These are phyloP conservation scores for Candida sanyaensis DNA, from an alignment of 1,139 yeast species.

Conservation along the genomic window DNA sequence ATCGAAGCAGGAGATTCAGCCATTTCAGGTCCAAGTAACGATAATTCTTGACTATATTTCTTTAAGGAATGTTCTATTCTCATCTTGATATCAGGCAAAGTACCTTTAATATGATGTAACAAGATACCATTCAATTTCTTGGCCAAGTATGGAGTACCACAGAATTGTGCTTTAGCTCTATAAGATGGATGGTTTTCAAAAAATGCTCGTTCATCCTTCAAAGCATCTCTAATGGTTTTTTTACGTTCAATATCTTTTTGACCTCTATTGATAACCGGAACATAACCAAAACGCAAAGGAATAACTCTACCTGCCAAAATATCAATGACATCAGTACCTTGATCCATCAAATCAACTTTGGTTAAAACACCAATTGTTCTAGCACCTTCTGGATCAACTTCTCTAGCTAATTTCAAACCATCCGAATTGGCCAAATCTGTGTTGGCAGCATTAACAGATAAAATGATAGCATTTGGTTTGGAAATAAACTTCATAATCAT, in stretches of 20 bases:
- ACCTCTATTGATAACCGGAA: constrained; percentile 97
- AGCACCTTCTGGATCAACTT: constrained; percentile 96
- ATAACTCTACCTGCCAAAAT: constrained; percentile 95
- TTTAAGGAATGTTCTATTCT: constrained; percentile 83
- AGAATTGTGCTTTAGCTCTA: constrained; percentile 81
- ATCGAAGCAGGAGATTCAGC: constrained; percentile 88
- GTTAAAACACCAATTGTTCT: constrained; percentile 97
- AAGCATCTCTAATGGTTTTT: constrained; percentile 87
- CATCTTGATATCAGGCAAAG: constrained; percentile 91
- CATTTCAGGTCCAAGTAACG: constrained; percentile 79
- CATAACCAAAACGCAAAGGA: constrained; percentile 93
- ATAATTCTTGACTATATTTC: constrained; percentile 80
- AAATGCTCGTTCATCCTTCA: constrained; percentile 74
- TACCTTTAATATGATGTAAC: constrained; percentile 89
- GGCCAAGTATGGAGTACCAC: constrained; percentile 97
- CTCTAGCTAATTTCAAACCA: constrained; percentile 94
- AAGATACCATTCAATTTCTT: constrained; percentile 88
- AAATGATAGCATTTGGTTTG: constrained; percentile 92
- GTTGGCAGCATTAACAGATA: constrained; percentile 96
- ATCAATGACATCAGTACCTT: constrained; percentile 98
- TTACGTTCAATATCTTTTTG: constrained; percentile 90
- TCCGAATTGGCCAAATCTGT: constrained; percentile 98
- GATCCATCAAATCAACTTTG: constrained; percentile 96
- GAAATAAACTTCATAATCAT: constrained; percentile 94
- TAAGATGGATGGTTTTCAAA: constrained; percentile 79